Conservation (phyloP, 2,329 filamentous ascomycete species). For the Huntiella bhutanensis region DNA sequence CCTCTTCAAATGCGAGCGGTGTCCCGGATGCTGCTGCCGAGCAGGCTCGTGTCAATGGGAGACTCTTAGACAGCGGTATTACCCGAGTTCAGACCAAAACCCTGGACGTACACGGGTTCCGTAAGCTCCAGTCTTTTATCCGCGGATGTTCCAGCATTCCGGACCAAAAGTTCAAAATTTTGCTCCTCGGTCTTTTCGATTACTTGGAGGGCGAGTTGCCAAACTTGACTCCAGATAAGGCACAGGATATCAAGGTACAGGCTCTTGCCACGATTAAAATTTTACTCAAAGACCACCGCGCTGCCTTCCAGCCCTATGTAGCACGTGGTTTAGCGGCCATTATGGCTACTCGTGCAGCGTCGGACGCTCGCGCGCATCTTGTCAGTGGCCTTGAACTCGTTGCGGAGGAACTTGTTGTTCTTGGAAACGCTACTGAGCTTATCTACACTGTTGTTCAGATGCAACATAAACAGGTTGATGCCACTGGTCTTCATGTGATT, state of each 20-base stretch:
- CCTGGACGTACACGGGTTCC: slow-evolving; percentile 66
- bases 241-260: slow-evolving; percentile 55
- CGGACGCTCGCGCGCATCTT: slow-evolving; percentile 52
- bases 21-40: slow-evolving; percentile 18
- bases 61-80: slow-evolving; percentile 56
- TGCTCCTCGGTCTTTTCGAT: slow-evolving; percentile 49
- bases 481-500: slow-evolving; percentile 45
- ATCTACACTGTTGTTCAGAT: slow-evolving; percentile 32
- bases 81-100: slow-evolving; percentile 50
- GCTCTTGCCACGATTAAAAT: slow-evolving; percentile 56
- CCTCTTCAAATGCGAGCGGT: neutral
- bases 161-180: slow-evolving; percentile 48
- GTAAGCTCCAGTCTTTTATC: slow-evolving; percentile 56
- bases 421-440: slow-evolving; percentile 45
- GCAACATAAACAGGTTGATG: slow-evolving; percentile 24
- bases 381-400: slow-evolving; percentile 56
- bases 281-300: slow-evolving; percentile 47
- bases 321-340: slow-evolving; percentile 48
- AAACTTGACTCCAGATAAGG: slow-evolving; percentile 41
- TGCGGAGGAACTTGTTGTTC: slow-evolving; percentile 49
- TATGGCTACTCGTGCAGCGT: slow-evolving; percentile 42
- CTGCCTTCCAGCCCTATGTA: slow-evolving; percentile 48
- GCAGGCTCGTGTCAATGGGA: slow-evolving; percentile 35
- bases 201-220: slow-evolving; percentile 46
- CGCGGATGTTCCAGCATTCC: slow-evolving; percentile 46